Conservation (phyloP, 2,329 filamentous ascomycete genomes). For the Verticillium dahliae region DNA sequence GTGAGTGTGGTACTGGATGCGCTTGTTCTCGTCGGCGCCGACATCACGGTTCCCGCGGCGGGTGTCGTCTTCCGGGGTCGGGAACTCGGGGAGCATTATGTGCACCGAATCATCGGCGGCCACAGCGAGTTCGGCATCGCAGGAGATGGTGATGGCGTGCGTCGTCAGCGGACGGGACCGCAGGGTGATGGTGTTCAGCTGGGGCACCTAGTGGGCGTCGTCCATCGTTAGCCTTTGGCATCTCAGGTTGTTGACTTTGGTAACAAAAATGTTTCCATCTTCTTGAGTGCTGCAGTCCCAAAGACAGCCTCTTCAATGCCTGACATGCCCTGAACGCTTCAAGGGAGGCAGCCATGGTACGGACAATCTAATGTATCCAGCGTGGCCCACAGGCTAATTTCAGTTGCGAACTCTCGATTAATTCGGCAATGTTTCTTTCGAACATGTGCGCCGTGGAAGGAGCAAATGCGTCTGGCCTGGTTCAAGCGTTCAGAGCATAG, state of each 20-base stretch:
- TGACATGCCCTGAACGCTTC: background rate
- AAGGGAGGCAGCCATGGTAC: background rate
- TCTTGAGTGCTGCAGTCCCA: background rate
- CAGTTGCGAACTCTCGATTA: too few relatives aligned
- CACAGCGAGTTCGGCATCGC: conserved; percentile 50
- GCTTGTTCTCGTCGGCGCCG: conserved; percentile 4
- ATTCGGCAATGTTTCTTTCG: too few relatives aligned
- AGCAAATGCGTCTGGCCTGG: too few relatives aligned
- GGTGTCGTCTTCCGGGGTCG: conserved; percentile 17
- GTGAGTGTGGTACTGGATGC: conserved; percentile 24
- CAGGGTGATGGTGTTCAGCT: conserved; percentile 38
- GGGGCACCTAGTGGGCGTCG: conserved; percentile 28
- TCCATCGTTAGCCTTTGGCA: background rate
- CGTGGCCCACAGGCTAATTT: too few relatives aligned
- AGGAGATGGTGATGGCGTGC: conserved; percentile 43
- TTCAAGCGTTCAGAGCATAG: too few relatives aligned
- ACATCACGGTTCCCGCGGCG: conserved; percentile 10
- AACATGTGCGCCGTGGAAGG: too few relatives aligned
- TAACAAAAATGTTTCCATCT: background rate
- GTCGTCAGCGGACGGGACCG: conserved; percentile 35
- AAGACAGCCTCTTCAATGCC: background rate
- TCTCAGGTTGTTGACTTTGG: background rate
- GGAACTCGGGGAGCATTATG: conserved; percentile 42
- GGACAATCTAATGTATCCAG: too few relatives aligned
- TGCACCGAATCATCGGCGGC: conserved; percentile 49